Evolutionary conservation across 2,329 filamentous ascomycete genomes (phyloP).

Genomic region (Diaporthe sp.): DNA sequence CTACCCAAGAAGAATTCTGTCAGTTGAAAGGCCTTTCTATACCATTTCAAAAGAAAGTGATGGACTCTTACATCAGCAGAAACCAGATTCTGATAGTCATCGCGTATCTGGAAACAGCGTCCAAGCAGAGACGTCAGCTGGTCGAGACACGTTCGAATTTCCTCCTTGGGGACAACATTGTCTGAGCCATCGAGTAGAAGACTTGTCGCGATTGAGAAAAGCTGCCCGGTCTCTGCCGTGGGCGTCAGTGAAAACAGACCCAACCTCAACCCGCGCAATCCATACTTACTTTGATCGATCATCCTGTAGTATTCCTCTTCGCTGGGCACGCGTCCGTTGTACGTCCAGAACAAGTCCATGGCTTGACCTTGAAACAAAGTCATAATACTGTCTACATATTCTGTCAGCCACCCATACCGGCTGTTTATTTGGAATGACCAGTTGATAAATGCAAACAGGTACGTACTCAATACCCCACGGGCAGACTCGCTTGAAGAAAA

Average conservation of each 20-base stretch:
- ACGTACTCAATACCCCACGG: neutral
- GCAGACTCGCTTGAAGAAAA: neutral
- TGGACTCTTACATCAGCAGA: slow-evolving; percentile 34
- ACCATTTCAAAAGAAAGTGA: no score
- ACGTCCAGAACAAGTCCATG: slow-evolving; percentile 11
- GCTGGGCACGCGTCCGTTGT: neutral
- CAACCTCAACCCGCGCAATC: no score
- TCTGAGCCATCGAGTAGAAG: neutral
- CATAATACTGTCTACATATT: neutral
- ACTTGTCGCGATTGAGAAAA: neutral
- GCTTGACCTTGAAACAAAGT: neutral
- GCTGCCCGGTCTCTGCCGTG: neutral
- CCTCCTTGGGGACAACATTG: neutral
- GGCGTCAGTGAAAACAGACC: neutral
- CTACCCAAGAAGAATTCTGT: slow-evolving; percentile 21
- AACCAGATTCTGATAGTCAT: slow-evolving; percentile 44
- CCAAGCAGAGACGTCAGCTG: slow-evolving; percentile 37
- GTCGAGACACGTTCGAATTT: neutral
- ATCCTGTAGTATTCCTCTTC: slow-evolving; percentile 4
- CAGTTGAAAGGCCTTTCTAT: no score
- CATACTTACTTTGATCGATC: neutral
- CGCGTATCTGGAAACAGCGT: slow-evolving; percentile 44
- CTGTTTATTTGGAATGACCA: no score
- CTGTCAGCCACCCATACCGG: neutral
- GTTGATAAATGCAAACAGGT: neutral